Base-by-base conservation (phyloP, 2,329 filamentous ascomycete genomes). In the Paramyrothecium sp. region DNA sequence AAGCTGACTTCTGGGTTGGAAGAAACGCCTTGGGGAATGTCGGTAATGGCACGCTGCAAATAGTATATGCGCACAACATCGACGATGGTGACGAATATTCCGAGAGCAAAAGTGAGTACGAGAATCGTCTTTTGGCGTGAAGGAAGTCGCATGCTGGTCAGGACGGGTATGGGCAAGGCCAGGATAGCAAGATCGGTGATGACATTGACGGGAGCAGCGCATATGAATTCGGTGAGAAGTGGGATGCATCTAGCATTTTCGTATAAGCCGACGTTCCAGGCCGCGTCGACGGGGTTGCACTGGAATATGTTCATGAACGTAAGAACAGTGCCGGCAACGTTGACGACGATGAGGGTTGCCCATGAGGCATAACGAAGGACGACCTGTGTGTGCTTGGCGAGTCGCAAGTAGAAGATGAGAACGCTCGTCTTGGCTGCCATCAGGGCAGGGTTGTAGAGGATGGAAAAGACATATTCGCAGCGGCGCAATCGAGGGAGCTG, bases 341-440 rank as follows among this genome's bases (percentile, higher is more conserved):
- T 96, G 69, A 97, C 92, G 21, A 96, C 81, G 51, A 78, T 79
- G 2, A 97, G 78, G 0, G 90, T 92, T 4, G 82, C 79, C 78
- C 92, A 92, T n/a, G 91, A 95, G n/a, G 88, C 87, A 73, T 89
- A 85, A 58, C 89, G 86, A 62, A 97, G 88, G 53, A 93, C 79
- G 61, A 86, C 85, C 63, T 96, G 87, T 0, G 85, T 88, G 58
- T 91, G 90, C 65, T 88, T 89, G 23, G 91, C 90, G 51, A 97
- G 81, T 46, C 89, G 88, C 53, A 97, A 81, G 74, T 96, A 97
- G 73, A 97, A 97, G 54, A 95, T 82, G 57, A 97, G 81, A 65
- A 97, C 91, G n/a, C 92, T 96, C 0, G 91, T 92, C 75, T 97
- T 97, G 53, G 91, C 92, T 3, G 89, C 87, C 91, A 96, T 96